phyloP scores from a whole-genome alignment of 352 stramenopile genomes.

The Thraustochytrium sp. region DNA sequence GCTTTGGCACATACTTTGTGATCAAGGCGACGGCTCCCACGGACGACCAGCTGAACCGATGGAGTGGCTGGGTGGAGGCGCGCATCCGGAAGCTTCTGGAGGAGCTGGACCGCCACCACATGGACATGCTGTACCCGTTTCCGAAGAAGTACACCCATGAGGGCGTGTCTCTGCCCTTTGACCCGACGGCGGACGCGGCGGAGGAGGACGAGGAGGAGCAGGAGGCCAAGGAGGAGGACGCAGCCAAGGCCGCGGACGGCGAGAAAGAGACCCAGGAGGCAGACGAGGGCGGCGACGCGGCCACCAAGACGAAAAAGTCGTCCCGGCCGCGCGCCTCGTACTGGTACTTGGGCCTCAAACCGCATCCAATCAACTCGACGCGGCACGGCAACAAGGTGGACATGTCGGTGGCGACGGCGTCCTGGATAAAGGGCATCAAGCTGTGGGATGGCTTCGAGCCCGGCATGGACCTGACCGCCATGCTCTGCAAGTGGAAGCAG shows the following conservation, averaged over 20 bases:
- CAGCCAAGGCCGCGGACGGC: neutral
- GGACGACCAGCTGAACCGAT: slow-evolving; percentile 32
- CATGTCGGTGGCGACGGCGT: neutral
- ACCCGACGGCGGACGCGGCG: neutral
- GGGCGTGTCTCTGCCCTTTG: neutral
- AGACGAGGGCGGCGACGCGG: neutral
- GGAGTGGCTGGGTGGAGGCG: slow-evolving; percentile 39
- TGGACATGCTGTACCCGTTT: slow-evolving; percentile 37
- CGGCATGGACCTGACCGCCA: slow-evolving; percentile 14
- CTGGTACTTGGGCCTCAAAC: slow-evolving; percentile 30
- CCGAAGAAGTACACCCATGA: slow-evolving; percentile 43
- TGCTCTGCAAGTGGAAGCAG: slow-evolving; percentile 36
- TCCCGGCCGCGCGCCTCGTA: neutral
- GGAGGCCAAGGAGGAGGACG: slow-evolving; percentile 13
- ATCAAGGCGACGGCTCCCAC: slow-evolving; percentile 21
- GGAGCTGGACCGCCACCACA: slow-evolving; percentile 22
- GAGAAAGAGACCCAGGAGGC: neutral
- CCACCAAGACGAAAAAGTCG: neutral
- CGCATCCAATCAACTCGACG: slow-evolving; percentile 36
- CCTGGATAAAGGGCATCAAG: slow-evolving; percentile 18
- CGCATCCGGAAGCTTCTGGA: slow-evolving; percentile 33
- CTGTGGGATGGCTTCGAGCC: neutral
- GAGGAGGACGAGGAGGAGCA: neutral
- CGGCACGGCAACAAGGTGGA: slow-evolving; percentile 15
- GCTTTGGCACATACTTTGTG: slow-evolving; percentile 36